Evolutionary conservation across 805 yeast genomes (phyloP), one percentile per base, ranked within the genome.

Genomic region (Lipomyces lipofer): DNA sequence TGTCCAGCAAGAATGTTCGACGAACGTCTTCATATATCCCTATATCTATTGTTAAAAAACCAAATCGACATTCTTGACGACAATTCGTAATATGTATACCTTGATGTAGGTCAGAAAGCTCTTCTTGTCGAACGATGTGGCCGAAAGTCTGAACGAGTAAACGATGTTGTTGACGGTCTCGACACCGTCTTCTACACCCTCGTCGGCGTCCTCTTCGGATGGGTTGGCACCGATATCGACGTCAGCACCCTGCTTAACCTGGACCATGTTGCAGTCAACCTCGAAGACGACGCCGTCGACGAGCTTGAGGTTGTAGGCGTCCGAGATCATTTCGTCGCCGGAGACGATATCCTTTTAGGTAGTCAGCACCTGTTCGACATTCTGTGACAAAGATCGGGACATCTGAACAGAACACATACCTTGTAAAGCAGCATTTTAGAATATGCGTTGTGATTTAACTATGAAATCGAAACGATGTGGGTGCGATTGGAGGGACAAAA

Each of bases 141-240:
- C 88, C 79, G 88, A 96, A 73, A 94, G 85, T 82, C 97, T 88
- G 94, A 94, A 91, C 65, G 97, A 89, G 91, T 90, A 84, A 68
- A 92, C 97, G 73, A 94, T 88, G 82, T 94, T 94, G 95, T 92
- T 94, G 74, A 94, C 97, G 69, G 88, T 82, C 78, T 86, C 92
- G 68, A 80, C 79, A 76, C 85, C 88, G 51, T 87, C 96, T 69
- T 89, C 98, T 49, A 83, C 73, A 55, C 76, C 91, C 33, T 86
- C 96, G 40, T 75, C 90, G 52, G 72, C 89, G 67, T 80, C 98
- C 79, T 94, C 99, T 66, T 98, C 97, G 70, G 97, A 89, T 72
- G 99, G 97, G 86, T 94, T 94, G 71, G 96, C 99, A 79, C 99
- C 99, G 75, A 94, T 94, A 77, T 94, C 98, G 68, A 94, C 84